A percentile compares a stretch with the other conserved stretches of the same genome.
phyloP scores from a whole-genome alignment of 768 basidiomycete species.

The Megacollybia marginata region DNA sequence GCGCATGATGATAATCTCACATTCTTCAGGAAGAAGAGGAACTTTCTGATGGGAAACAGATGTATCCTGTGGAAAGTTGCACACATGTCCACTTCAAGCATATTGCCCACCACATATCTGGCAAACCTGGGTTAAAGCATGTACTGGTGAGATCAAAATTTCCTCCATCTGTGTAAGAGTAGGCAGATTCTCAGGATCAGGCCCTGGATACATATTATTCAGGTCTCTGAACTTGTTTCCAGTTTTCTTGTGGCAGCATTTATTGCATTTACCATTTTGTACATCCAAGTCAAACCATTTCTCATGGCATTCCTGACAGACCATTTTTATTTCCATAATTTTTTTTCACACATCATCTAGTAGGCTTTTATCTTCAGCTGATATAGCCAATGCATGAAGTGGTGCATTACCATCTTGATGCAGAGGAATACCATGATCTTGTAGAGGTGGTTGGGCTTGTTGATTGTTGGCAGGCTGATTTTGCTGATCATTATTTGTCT shows the following conservation, averaged over 20 bases:
- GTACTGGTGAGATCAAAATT: conserved; percentile 4
- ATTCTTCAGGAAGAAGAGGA: conserved; percentile 5
- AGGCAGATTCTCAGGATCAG: conserved; percentile 5
- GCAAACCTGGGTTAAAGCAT: conserved; percentile 3
- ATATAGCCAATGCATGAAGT: too few relatives aligned
- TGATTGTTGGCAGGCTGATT: too few relatives aligned
- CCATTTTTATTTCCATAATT: neutral
- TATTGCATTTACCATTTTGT: conserved; percentile 1
- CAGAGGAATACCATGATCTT: too few relatives aligned
- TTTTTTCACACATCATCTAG: neutral
- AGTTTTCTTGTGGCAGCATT: neutral
- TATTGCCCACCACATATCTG: conserved; percentile 4
- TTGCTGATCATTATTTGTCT: too few relatives aligned
- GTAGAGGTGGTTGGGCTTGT: too few relatives aligned
- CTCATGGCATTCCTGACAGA: conserved; percentile 1
- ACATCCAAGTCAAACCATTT: conserved; percentile 7
- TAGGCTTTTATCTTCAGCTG: neutral
- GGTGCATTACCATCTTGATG: too few relatives aligned
- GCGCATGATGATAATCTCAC: conserved; percentile 1
- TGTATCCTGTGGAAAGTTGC: conserved; percentile 5
- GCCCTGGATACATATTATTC: conserved; percentile 7
- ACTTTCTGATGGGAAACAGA: conserved; percentile 3
- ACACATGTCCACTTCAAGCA: conserved; percentile 3
- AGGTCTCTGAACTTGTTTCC: conserved; percentile 1
- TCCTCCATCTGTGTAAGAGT: conserved; percentile 6